A percentile compares a stretch with the other conserved stretches of the same genome.
These are phyloP conservation scores for Pinus albicaulis DNA, from an alignment of 75 land plant species.

Conservation along the genomic window DNA sequence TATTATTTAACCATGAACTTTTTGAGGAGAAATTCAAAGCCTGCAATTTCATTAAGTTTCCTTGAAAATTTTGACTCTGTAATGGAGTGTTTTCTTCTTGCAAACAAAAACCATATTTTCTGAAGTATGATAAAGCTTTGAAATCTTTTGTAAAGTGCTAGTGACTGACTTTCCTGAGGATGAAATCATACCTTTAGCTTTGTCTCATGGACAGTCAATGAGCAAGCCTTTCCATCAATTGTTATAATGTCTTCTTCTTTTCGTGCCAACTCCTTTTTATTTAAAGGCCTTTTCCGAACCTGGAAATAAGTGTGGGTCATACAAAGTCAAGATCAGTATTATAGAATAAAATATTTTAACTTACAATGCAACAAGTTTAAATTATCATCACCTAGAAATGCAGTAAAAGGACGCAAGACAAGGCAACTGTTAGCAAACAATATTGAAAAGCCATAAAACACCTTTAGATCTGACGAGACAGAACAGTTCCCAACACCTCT, in stretches of 20 bases:
- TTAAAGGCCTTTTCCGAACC: constrained; percentile 51
- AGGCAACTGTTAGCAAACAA: not conserved
- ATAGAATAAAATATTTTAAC: not conserved
- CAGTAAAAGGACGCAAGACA: not conserved
- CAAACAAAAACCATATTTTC: not conserved
- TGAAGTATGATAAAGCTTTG: not conserved
- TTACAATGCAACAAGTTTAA: not conserved
- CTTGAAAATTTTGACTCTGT: not conserved
- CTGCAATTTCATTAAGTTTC: no score
- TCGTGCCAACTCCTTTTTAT: constrained; percentile 46
- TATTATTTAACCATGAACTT: no score
- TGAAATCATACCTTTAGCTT: constrained; percentile 36
- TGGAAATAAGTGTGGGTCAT: not conserved
- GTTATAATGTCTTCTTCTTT: constrained; percentile 54
- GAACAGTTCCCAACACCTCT: not conserved
- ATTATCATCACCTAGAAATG: not conserved
- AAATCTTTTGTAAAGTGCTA: not conserved
- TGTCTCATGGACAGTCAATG: constrained; percentile 51
- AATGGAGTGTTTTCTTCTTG: not conserved
- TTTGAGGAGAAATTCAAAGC: no score
- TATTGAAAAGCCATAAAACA: not conserved
- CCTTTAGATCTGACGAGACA: not conserved
- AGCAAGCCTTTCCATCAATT: constrained; percentile 24
- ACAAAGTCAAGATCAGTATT: not conserved
- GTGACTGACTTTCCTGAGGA: not conserved